Conservation (phyloP, 768 basidiomycete species). For the Pleurotus tuber-regium region DNA sequence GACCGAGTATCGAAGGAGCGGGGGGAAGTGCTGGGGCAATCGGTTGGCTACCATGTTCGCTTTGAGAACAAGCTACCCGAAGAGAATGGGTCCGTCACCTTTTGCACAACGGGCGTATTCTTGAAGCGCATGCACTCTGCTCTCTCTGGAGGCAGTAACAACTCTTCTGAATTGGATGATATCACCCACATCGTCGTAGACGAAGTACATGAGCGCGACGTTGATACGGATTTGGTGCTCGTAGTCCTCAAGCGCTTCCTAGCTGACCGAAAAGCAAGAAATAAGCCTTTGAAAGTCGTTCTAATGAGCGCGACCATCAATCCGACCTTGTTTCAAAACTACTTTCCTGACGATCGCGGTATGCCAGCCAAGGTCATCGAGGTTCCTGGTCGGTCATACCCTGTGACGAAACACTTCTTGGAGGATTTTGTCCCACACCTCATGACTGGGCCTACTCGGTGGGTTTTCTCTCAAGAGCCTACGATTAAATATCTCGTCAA, state of each 20-base stretch:
- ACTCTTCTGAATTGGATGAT: slow-evolving; percentile 55
- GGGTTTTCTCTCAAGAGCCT: slow-evolving; percentile 70
- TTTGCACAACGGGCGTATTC: slow-evolving; percentile 92
- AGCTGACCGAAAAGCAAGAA: slow-evolving; percentile 65
- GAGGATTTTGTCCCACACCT: slow-evolving; percentile 71
- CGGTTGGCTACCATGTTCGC: slow-evolving; percentile 89
- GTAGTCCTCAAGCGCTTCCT: slow-evolving; percentile 86
- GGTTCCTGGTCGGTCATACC: slow-evolving; percentile 89
- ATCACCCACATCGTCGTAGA: slow-evolving; percentile 92
- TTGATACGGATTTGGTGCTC: slow-evolving; percentile 88
- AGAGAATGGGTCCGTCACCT: slow-evolving; percentile 81
- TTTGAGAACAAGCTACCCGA: slow-evolving; percentile 83
- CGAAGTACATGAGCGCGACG: slow-evolving; percentile 94
- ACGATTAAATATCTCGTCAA: slow-evolving; percentile 71
- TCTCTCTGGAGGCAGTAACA: slow-evolving; percentile 34
- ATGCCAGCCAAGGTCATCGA: slow-evolving; percentile 69
- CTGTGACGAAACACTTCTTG: slow-evolving; percentile 78
- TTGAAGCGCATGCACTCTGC: slow-evolving; percentile 81
- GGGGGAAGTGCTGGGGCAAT: slow-evolving; percentile 64
- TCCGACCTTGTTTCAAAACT: slow-evolving; percentile 82
- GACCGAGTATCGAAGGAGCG: slow-evolving; percentile 89
- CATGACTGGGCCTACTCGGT: slow-evolving; percentile 33
- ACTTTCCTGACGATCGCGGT: slow-evolving; percentile 69
- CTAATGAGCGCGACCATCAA: slow-evolving; percentile 98
- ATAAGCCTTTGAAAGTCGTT: slow-evolving; percentile 77